Evolutionary conservation across 2,329 filamentous ascomycete species (phyloP).

Genomic region (Coniella lustricola): DNA sequence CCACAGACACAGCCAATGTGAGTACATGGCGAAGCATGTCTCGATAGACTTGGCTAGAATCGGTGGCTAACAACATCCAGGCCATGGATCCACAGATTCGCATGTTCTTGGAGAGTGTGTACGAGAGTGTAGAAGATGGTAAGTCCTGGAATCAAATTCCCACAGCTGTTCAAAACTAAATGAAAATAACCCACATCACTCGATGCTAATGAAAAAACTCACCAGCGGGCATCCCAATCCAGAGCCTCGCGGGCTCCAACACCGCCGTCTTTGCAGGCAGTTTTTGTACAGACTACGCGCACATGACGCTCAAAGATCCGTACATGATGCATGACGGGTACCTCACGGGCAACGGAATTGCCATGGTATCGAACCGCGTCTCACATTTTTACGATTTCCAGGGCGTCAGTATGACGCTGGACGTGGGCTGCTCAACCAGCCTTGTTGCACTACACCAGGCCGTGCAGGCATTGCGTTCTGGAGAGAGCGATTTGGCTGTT

Average conservation of each 20-base stretch:
- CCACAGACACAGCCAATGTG: slow-evolving; percentile 23
- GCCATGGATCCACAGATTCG: slow-evolving; percentile 28
- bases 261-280: slow-evolving; percentile 28
- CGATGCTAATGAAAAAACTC: neutral
- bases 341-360: slow-evolving; percentile 21
- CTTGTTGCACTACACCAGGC: slow-evolving; percentile 33
- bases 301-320: slow-evolving; percentile 24
- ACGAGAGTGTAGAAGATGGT: slow-evolving; percentile 26
- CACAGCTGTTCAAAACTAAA: too few species aligned
- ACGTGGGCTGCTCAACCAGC: slow-evolving; percentile 36
- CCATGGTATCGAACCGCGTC: slow-evolving; percentile 30
- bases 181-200: too few species aligned
- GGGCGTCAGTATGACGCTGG: slow-evolving; percentile 34
- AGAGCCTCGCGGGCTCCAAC: slow-evolving; percentile 20
- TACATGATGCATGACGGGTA: slow-evolving; percentile 25
- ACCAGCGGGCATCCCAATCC: slow-evolving; percentile 23
- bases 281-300: slow-evolving; percentile 24
- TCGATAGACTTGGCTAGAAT: too few species aligned
- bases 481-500: slow-evolving; percentile 22
- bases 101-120: slow-evolving; percentile 25
- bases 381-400: slow-evolving; percentile 32
- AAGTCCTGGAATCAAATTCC: slow-evolving; percentile 5
- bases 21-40: neutral
- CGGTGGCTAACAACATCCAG: neutral
- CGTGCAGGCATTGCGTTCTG: slow-evolving; percentile 28